phyloP scores from a whole-genome alignment of 2,329 filamentous ascomycete genomes.

The Curvularia spicifera region DNA sequence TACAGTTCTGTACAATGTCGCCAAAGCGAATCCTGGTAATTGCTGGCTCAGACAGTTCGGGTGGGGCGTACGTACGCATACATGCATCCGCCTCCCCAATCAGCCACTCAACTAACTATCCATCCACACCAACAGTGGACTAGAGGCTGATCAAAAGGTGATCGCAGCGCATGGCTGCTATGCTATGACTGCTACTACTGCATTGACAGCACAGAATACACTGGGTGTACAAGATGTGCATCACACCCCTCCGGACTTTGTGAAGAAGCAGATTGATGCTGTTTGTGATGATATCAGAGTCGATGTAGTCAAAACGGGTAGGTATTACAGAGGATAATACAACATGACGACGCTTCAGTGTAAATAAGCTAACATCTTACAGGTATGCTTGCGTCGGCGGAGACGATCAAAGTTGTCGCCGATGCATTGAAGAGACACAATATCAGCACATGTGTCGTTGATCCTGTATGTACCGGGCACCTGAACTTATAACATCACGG shows the following conservation, averaged over 20 bases:
- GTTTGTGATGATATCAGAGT: slow-evolving; percentile 83
- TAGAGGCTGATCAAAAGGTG: slow-evolving; percentile 96
- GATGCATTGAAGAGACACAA: slow-evolving; percentile 65
- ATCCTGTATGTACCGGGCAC: slow-evolving; percentile 66
- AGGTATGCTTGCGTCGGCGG: slow-evolving; percentile 83
- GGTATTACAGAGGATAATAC: slow-evolving; percentile 7
- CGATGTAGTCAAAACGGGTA: slow-evolving; percentile 92
- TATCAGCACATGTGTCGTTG: slow-evolving; percentile 68
- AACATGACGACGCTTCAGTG: background rate
- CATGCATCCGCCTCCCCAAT: slow-evolving; percentile 20
- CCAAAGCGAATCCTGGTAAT: slow-evolving; percentile 73
- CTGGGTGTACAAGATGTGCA: slow-evolving; percentile 82
- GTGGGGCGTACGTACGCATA: slow-evolving; percentile 77
- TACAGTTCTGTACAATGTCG: slow-evolving; percentile 29
- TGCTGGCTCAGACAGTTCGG: slow-evolving; percentile 88
- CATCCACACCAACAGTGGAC: slow-evolving; percentile 64
- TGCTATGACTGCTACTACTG: slow-evolving; percentile 94
- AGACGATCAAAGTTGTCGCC: slow-evolving; percentile 72
- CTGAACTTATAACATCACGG: background rate
- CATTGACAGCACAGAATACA: slow-evolving; percentile 96
- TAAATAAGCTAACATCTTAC: slow-evolving; percentile 14
- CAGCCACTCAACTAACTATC: slow-evolving; percentile 27
- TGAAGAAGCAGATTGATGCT: slow-evolving; percentile 83
- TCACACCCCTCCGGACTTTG: slow-evolving; percentile 76
- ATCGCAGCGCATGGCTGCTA: slow-evolving; percentile 92